Conservation (phyloP, 2,329 filamentous ascomycete species). For the Colletotrichum graminicola region DNA sequence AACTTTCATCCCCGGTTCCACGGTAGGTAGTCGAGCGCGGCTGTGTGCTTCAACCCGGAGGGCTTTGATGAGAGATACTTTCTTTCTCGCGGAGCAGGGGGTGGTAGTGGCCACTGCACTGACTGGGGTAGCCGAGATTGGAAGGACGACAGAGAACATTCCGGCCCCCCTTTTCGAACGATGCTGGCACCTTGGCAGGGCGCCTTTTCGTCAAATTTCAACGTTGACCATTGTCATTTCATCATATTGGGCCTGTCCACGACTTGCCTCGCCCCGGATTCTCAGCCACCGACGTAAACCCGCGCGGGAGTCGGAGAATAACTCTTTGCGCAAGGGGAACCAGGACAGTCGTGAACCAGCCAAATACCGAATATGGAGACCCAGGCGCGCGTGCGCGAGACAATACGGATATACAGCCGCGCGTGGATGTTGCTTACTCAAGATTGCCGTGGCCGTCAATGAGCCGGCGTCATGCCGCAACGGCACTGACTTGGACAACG, state of each 20-base stretch:
- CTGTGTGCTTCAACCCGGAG: neutral
- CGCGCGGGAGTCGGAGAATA: constrained; percentile 36
- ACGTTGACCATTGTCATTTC: neutral
- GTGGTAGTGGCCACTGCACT: constrained; percentile 11
- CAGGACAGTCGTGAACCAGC: neutral
- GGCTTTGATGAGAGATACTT: constrained; percentile 4
- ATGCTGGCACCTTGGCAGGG: constrained; percentile 18
- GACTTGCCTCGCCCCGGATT: constrained; percentile 18
- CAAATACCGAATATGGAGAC: neutral
- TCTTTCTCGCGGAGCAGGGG: constrained; percentile 10
- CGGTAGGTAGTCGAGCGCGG: neutral
- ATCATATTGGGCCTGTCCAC: neutral
- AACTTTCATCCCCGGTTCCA: neutral
- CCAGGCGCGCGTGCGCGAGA: constrained; percentile 1
- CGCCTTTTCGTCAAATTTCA: constrained; percentile 26
- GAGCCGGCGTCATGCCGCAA: constrained; percentile 22
- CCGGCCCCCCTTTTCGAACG: constrained; percentile 24
- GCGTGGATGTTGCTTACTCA: neutral
- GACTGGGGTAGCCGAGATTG: constrained; percentile 38
- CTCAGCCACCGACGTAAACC: neutral
- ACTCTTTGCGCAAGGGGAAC: neutral
- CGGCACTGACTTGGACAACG: constrained; percentile 23
- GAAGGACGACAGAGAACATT: constrained; percentile 24
- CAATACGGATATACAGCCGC: neutral
- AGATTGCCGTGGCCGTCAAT: constrained; percentile 14